Percentiles rank a stretch among this genome's conserved stretches.
These are phyloP conservation scores for Coemansia sp. DNA, from an alignment of 192 early-diverging fungal species.

Conservation along the genomic window DNA sequence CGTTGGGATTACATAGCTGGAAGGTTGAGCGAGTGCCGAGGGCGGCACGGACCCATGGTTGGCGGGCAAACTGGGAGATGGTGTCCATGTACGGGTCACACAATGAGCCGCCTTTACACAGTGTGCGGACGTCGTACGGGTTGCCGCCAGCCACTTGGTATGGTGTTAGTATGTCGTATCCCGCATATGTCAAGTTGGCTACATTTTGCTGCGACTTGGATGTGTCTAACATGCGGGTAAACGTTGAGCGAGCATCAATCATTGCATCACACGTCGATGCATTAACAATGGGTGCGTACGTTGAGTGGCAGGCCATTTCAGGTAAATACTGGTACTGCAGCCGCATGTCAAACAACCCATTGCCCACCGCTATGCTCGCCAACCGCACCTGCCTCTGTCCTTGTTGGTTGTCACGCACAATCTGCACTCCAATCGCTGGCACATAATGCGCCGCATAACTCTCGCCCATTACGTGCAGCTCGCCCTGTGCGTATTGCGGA, in stretches of 20 bases:
- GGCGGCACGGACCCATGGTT: slow-evolving; percentile 60
- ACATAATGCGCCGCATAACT: slow-evolving; percentile 88
- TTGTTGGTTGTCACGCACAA: slow-evolving; percentile 63
- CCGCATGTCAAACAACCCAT: slow-evolving; percentile 82
- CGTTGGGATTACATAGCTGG: slow-evolving; percentile 73
- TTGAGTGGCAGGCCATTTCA: slow-evolving; percentile 64
- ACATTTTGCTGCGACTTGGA: background rate
- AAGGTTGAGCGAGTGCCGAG: slow-evolving; percentile 70
- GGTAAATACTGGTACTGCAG: slow-evolving; percentile 82
- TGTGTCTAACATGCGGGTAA: slow-evolving; percentile 7
- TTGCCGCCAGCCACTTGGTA: slow-evolving; percentile 83
- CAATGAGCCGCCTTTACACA: slow-evolving; percentile 73
- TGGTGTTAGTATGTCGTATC: slow-evolving; percentile 68
- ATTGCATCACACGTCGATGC: slow-evolving; percentile 68
- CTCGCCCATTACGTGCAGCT: slow-evolving; percentile 88
- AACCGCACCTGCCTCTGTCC: slow-evolving; percentile 56
- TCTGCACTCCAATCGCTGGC: slow-evolving; percentile 77
- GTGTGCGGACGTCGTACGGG: slow-evolving; percentile 87
- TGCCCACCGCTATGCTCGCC: slow-evolving; percentile 77
- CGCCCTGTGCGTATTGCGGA: slow-evolving; percentile 67
- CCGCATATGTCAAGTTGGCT: slow-evolving; percentile 64
- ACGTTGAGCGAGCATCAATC: slow-evolving; percentile 29
- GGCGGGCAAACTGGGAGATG: slow-evolving; percentile 76
- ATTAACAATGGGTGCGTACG: slow-evolving; percentile 69
- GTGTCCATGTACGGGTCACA: slow-evolving; percentile 78